Base-by-base conservation (phyloP, 2,329 filamentous ascomycete species). In the Orbilia brochopaga region DNA sequence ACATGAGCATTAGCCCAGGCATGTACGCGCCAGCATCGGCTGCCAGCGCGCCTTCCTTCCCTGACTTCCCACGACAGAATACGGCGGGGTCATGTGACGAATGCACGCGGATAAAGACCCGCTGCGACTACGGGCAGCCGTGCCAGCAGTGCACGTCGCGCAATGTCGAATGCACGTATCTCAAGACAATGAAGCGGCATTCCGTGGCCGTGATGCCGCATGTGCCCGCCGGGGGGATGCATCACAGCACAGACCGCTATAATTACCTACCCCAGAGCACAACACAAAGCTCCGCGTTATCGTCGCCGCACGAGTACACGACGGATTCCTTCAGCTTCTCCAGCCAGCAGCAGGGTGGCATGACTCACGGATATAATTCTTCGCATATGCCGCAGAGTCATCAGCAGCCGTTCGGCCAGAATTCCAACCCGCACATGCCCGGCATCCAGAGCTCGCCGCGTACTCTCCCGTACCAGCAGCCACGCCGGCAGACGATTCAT, bases 61-160 rank as follows among this genome's bases (percentile, higher is more conserved):
- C 86, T 76, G 84, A 84, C 75, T 82, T 88, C 80, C 82, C 83
- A 79, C 85, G 83, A 79, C 83, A 87, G 78, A 73, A 58, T 81
- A 83, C 74, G 80, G 81, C 75, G 84, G 87, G 74, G 82, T 83
- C 77, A 84, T 87, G 79, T 56, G 75, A 76, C 44, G 67, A 74
- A 54, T 76, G 75, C 30, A 66, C 74, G n/a, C 73, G 66, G 54
- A 58, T 74, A 46, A 75, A 76, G 52, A 63, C 74, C 32, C 59
- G 61, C 24, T 76, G 75, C 54, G 74, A 75, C 64, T 73, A 74
- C 50, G 66, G 69, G n/a, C 65, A 69, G 35, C 75, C 75, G 1
- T 76, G 75, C 46, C 67, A 73, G 46, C 74, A 74, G 57, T 76
- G 75, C 21, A 62, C 63, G 19, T 61, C 69, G 15, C 73, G 72